A percentile compares a stretch with the other conserved stretches of the same genome.
Conservation (phyloP, 495 filamentous ascomycete genomes). For the Aspergillus steynii region DNA sequence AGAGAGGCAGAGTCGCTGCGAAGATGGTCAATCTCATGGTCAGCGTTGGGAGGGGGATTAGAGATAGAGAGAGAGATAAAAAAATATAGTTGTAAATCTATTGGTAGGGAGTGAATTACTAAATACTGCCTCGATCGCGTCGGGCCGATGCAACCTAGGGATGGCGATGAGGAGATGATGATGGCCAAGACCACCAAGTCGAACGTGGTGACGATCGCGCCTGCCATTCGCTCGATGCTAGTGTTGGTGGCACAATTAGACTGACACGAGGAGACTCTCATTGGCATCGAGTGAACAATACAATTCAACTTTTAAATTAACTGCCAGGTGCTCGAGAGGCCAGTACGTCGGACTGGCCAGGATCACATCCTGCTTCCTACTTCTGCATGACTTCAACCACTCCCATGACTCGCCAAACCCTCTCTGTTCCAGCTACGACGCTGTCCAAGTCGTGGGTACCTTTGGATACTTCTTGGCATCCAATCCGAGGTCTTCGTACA, state of each 20-base stretch:
- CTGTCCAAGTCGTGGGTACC: constrained; percentile 50
- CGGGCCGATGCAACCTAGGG: no score
- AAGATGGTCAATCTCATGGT: constrained; percentile 27
- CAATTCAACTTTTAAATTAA: neutral
- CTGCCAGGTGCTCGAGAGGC: neutral
- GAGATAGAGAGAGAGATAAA: neutral
- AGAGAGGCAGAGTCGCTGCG: constrained; percentile 19
- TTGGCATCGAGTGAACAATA: neutral
- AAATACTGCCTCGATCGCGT: neutral
- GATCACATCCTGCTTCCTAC: neutral
- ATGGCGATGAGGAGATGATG: neutral
- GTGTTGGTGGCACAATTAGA: neutral
- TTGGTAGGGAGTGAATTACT: neutral
- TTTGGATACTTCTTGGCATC: constrained; percentile 52
- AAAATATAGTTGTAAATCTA: neutral
- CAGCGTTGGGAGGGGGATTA: neutral
- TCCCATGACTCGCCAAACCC: neutral
- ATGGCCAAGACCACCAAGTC: neutral
- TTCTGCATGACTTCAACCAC: neutral
- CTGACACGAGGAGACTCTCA: constrained; percentile 2
- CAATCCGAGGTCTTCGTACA: constrained; percentile 55
- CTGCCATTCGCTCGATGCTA: constrained; percentile 4
- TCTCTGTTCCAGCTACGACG: neutral
- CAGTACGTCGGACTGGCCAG: no score
- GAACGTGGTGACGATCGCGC: constrained; percentile 4